These are phyloP conservation scores for Grosmannia serpens DNA, from an alignment of 2,329 filamentous ascomycete species.

Conservation along the genomic window DNA sequence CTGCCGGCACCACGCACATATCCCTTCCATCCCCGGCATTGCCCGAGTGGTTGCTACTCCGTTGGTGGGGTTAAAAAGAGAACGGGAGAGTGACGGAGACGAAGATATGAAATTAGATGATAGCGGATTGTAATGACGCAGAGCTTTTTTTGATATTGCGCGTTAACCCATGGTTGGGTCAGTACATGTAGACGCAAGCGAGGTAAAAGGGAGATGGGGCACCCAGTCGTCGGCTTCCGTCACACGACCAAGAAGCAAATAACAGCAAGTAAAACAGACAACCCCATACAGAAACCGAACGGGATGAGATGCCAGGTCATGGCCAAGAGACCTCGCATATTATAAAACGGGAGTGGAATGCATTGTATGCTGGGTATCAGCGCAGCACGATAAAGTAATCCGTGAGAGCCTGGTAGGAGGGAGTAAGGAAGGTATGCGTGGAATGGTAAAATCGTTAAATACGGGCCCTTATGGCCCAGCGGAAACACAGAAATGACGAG, in stretches of 20 bases:
- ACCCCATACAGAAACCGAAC: neutral
- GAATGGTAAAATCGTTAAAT: neutral
- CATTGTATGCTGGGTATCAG: conserved; percentile 51
- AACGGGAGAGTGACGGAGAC: neutral
- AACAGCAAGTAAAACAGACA: neutral
- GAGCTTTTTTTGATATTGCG: conserved; percentile 1
- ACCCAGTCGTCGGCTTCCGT: neutral
- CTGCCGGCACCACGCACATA: neutral
- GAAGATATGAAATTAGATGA: conserved; percentile 1
- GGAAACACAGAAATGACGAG: neutral
- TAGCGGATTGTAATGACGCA: neutral
- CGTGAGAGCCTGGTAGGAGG: conserved; percentile 9
- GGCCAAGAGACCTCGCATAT: conserved; percentile 9
- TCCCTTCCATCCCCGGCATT: neutral
- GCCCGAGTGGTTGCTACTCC: neutral
- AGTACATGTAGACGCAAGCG: neutral
- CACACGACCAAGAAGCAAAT: neutral
- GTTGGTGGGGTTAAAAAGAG: neutral
- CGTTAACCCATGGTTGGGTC: neutral
- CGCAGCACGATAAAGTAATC: conserved; percentile 18
- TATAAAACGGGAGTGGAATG: conserved; percentile 20
- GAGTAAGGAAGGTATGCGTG: neutral
- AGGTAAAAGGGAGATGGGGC: neutral
- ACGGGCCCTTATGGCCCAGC: neutral
- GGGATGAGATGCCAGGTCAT: conserved; percentile 7